Base-by-base conservation (phyloP, 805 yeast species). In the Kazachstania africana region DNA sequence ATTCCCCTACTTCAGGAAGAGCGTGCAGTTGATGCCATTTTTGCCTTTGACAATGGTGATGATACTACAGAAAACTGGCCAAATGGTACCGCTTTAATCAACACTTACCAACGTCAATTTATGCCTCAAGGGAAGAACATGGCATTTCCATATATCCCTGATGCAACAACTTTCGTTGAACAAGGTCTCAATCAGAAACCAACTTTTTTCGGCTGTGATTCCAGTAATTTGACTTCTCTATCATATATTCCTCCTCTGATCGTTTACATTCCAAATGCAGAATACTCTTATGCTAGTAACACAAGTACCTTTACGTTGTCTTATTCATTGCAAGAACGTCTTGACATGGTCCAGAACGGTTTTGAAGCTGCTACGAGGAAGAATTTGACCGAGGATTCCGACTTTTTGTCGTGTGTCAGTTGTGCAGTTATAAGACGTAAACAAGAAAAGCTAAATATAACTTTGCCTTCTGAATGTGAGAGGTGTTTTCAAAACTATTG, bases 341-440 rank as follows among this genome's bases (percentile, higher is more conserved):
- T 61, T 26, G 62, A 66, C 0, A 68, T 82, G 64, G 69, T 83
- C 35, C 55, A 63, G 42, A 84, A 83, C 51, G 94, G 94, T 8
- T 79, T 72, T 49, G 82, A 79, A 44, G 65, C 70, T 10, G 69
- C 76, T 8, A 64, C 87, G 1, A 68, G 78, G 47, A 63, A 65
- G 35, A 82, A 81, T 50, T 57, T 72, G 23, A 77, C 93, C 9
- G 48, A 75, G 15, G 91, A 80, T 42, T 50, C 59, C 3, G 74
- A 79, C 26, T 83, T 81, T 75, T 60, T 70, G 26, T 68, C 74
- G 5, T 83, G 94, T 62, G 66, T 83, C 29, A 80, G 80, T 3
- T 83, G 94, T 63, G 94, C 93, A 8, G 68, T 83, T 28, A 65
- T 82, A 36, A 77, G 82, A 59, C 72, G 94, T 53, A 71, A 78